These are phyloP conservation scores for Fraxinus nigra DNA, from an alignment of 305 asterid species.

Conservation along the genomic window DNA sequence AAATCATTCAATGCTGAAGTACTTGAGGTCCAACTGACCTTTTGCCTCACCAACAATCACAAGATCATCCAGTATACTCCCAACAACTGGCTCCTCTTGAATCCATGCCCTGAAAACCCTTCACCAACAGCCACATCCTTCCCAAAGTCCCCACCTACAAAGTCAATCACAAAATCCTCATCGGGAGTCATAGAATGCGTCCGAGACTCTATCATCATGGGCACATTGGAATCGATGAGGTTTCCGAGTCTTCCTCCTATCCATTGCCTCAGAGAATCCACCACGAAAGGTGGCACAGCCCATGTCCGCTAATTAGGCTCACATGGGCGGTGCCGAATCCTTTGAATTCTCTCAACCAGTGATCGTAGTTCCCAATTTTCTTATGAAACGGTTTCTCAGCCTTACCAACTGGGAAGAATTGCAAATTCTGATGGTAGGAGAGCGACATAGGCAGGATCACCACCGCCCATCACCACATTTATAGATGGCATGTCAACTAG, in stretches of 20 bases:
- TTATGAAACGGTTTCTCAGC: no score
- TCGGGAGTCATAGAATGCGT: conserved; percentile 90
- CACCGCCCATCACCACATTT: no score
- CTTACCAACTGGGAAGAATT: no score
- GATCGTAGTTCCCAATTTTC: no score
- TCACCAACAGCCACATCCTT: conserved; percentile 64
- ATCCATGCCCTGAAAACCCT: conserved; percentile 90
- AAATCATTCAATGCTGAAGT: conserved; percentile 55
- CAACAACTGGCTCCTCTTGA: conserved; percentile 85
- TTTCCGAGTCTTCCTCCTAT: conserved; percentile 46
- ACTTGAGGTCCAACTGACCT: conserved; percentile 41
- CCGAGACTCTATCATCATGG: conserved; percentile 61
- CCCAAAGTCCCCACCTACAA: conserved; percentile 70
- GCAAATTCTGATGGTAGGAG: no score
- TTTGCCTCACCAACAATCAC: conserved; percentile 36
- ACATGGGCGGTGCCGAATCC: conserved; percentile 37
- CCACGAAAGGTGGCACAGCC: conserved; percentile 20
- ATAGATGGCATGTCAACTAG: no score
- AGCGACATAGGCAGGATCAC: no score
- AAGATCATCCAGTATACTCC: conserved; percentile 63
- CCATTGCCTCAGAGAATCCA: conserved; percentile 45
- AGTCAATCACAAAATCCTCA: conserved; percentile 77
- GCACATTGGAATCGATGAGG: conserved; percentile 38
- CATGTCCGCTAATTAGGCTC: conserved; percentile 68
- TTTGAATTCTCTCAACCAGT: no score